Evolutionary conservation across 2,329 filamentous ascomycete genomes (phyloP).

Genomic region (Colletotrichum destructivum): DNA sequence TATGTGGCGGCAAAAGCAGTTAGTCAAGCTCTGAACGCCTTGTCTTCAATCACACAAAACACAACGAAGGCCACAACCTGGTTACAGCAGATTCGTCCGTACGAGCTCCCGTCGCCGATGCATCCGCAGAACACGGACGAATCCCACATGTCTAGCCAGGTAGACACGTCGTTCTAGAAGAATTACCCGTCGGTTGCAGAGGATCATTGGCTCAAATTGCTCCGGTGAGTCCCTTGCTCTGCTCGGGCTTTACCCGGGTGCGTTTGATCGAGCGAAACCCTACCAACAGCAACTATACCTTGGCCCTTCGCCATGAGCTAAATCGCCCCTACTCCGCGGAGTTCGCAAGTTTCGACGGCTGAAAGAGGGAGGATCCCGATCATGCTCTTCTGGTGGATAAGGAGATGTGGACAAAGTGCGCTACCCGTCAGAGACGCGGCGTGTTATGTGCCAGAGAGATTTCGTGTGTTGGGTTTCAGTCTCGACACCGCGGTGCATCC

Average conservation of each 20-base stretch:
- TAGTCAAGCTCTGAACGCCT: constrained; percentile 1
- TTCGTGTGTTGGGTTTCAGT: constrained; percentile 37
- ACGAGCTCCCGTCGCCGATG: constrained; percentile 10
- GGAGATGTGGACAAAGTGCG: constrained; percentile 12
- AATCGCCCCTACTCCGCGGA: background rate
- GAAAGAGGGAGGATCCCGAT: constrained; percentile 1
- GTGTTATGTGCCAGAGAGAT: constrained; percentile 36
- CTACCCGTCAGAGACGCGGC: constrained; percentile 25
- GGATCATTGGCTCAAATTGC: constrained; percentile 2
- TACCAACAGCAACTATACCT: background rate
- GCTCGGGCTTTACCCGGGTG: background rate
- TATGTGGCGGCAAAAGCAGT: background rate
- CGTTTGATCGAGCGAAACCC: background rate
- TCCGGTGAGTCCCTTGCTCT: constrained; percentile 15
- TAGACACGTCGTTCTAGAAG: background rate
- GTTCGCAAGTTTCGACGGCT: background rate
- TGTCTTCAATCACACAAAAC: constrained; percentile 21
- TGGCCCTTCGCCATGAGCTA: background rate
- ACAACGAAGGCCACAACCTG: constrained; percentile 6
- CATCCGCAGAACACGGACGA: background rate
- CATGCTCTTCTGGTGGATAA: constrained; percentile 1
- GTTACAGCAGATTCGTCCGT: constrained; percentile 21
- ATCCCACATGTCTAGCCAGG: constrained; percentile 20
- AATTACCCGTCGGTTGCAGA: background rate
- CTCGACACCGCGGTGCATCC: constrained; percentile 14